These are phyloP conservation scores for Alternaria metachromatica DNA, from an alignment of 2,329 filamentous ascomycete genomes.

Conservation along the genomic window DNA sequence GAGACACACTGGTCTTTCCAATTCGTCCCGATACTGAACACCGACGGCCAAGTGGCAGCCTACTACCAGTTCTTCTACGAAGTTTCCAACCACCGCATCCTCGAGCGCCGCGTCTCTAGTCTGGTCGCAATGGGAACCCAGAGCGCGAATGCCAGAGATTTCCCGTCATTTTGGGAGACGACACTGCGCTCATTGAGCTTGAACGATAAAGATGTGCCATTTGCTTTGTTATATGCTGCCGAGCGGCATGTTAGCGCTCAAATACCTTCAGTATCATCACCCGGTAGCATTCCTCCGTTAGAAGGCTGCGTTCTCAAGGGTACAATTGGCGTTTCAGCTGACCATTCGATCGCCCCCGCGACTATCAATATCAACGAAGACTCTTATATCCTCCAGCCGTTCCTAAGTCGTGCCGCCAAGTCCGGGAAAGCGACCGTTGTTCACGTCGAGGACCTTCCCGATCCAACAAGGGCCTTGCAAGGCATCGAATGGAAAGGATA, in stretches of 20 bases:
- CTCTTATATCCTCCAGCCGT: slow-evolving; percentile 27
- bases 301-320: slow-evolving; percentile 33
- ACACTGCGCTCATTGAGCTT: slow-evolving; percentile 71
- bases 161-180: slow-evolving; percentile 73
- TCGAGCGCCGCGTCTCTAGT: slow-evolving; percentile 33
- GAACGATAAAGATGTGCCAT: slow-evolving; percentile 62
- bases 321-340: slow-evolving; percentile 28
- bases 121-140: slow-evolving; percentile 74
- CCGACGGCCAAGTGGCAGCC: slow-evolving; percentile 71
- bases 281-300: slow-evolving; percentile 11
- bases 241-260: slow-evolving; percentile 21
- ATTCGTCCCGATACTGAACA: slow-evolving; percentile 74
- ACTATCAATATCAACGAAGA: slow-evolving; percentile 32
- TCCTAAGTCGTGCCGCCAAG: slow-evolving; percentile 35
- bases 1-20: slow-evolving; percentile 83
- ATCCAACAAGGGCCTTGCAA: slow-evolving; percentile 33
- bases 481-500: slow-evolving; percentile 45
- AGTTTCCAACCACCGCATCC: slow-evolving; percentile 64
- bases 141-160: slow-evolving; percentile 70
- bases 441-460: slow-evolving; percentile 34
- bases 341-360: slow-evolving; percentile 35
- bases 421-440: slow-evolving; percentile 38
- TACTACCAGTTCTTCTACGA: slow-evolving; percentile 80
- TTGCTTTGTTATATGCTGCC: slow-evolving; percentile 34
- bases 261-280: slow-evolving; percentile 23